phyloP scores from a whole-genome alignment of 805 yeast species.

The Candida incommunis region DNA sequence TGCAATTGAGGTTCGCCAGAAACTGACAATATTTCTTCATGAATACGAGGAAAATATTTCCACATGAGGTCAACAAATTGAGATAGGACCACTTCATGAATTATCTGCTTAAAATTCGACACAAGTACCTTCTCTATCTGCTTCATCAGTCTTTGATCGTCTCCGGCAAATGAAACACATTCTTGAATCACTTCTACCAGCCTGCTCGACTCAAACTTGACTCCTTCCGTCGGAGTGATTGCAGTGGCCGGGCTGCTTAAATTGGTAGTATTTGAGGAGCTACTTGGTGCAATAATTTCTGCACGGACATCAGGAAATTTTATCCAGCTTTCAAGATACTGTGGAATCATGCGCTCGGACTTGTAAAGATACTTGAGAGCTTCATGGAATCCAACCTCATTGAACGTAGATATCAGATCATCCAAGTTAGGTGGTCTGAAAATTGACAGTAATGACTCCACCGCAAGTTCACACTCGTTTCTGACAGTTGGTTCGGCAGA shows the following conservation, averaged over 20 bases:
- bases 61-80: constrained; percentile 22
- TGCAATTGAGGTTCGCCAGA: constrained; percentile 15
- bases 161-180: background rate
- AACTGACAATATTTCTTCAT: constrained; percentile 23
- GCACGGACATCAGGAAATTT: background rate
- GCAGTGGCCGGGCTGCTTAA: background rate
- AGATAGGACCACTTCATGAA: background rate
- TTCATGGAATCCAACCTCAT: constrained; percentile 38
- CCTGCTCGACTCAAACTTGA: background rate
- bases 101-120: background rate
- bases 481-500: constrained; percentile 17
- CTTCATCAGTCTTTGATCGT: background rate
- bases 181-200: background rate
- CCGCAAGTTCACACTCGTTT: constrained; percentile 60
- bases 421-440: constrained; percentile 46
- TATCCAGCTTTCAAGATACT: background rate
- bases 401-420: constrained; percentile 34
- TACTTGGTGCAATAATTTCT: background rate
- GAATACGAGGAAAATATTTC: constrained; percentile 26
- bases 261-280: background rate
- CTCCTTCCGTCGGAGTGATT: background rate
- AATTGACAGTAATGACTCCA: constrained; percentile 54
- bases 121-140: background rate
- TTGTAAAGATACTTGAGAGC: constrained; percentile 47
- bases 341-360: constrained; percentile 25